Evolutionary conservation across 768 basidiomycete species (phyloP), one percentile per base, ranked within the genome.

Genomic region (Favolaschia claudopus): DNA sequence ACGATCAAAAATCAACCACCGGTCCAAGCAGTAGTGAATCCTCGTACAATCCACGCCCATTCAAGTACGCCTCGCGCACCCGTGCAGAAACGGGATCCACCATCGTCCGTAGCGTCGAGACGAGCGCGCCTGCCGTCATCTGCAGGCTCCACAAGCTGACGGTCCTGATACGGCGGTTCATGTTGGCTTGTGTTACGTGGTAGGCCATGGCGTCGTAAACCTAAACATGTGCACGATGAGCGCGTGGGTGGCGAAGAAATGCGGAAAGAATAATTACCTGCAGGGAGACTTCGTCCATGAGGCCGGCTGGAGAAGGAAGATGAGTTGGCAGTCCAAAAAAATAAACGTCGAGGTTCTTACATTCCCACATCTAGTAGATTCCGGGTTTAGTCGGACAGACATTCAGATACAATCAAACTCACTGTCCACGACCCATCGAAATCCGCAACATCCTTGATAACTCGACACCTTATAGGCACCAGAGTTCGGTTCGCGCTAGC

Each of bases 381-480:
- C 67, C 29, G 72, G 57, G n/a, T n/a, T 38, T 48, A 61, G 38
- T 60, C 51, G 31, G 29, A 59, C 39, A 57, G 31, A 22, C 45
- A 28, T 8, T 3, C 42, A 34, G 61, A n/a, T 43, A 19, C 53
- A 25, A 50, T 36, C 54, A 20, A 53, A 82, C 91, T 70, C 71
- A 95, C 92, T 52, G 94, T 99, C 96, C 95, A 99, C 20, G 94
- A 86, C 5, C 97, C 97, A 73, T 99, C 94, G 70, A 98, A 99
- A 59, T 97, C 93, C 51, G 74, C 78, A 58, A 96, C 74, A 58
- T 92, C 86, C 69, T 95, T 91, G 33, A 91, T 86, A 4, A 98
- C 88, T 51, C 88, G 85, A 71, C 95, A 98, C 64, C 89, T 94
- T 50, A 99, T 95, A 13, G 97, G 97, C 2, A 99, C 85, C 66